Base-by-base conservation (phyloP, 257 asterid genomes). In the Salvia hispanica region DNA sequence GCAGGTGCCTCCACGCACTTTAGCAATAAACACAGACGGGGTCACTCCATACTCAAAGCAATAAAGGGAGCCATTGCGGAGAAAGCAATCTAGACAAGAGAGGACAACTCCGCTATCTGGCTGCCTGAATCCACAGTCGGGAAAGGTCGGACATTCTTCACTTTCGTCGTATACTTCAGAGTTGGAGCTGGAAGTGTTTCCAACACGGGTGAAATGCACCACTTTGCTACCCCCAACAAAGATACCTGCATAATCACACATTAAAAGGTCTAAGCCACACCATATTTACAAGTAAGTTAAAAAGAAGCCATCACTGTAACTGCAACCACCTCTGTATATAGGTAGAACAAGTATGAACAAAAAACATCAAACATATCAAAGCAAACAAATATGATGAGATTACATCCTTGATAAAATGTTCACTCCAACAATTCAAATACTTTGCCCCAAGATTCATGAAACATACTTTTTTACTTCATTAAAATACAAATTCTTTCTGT, bases 221-320 rank as follows among this genome's bases (percentile, higher is more conserved):
- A 90, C 95, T 80, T 90, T 90, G 79, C 89, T 80, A 57, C 96
- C 96, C 45, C 97, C 96, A 73, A 88, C 90, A 61, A 64, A 90
- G 76, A 90, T 83, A 65, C 96, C 92, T 90, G 81, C 61, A 70
- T 36, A 28, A 31, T 53, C 56, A 70, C 37, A 58, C n/a, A 61
- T 37, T 36, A 15, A 45, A 64, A 28, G 51, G 21, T 43, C 72
- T 9, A 43, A 60, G 47, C 15, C 46, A n/a, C 15, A 55, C 15
- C 34, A 45, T 33, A 58, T 48, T 33, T 34, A 6, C 33, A 13
- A 34, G 5, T n/a, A 12, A 58, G 48, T 37, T 58, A 7, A 45
- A 39, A 5, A 28, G 31, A 31, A 63, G 3, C 25, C 15, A 5
- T 11, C 42, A 58, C 34, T 58, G 39, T 51, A 51, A 4, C 39